Evolutionary conservation across 345 rosid genomes (phyloP).

Genomic region (Bruguiera sexangula): DNA sequence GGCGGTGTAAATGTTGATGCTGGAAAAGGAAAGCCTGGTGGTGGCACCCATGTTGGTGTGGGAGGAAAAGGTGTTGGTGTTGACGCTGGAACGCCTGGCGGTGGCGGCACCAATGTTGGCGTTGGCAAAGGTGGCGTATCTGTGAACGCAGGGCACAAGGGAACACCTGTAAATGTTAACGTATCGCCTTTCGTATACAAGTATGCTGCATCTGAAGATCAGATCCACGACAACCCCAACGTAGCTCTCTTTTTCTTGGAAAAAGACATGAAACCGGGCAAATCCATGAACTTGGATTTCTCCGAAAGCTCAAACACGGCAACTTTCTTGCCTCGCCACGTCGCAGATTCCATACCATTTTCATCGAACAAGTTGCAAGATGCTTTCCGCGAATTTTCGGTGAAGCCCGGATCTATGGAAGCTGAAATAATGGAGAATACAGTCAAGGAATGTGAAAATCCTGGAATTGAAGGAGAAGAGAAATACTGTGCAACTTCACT

Average conservation of each 20-base stretch:
- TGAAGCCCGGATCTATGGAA: constrained; percentile 55
- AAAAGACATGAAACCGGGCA: constrained; percentile 57
- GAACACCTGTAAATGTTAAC: constrained; percentile 58
- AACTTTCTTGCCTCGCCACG: constrained; percentile 62
- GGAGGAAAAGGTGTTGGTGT: constrained; percentile 47
- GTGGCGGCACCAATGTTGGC: constrained; percentile 55
- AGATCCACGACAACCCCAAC: constrained; percentile 55
- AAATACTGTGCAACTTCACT: constrained; percentile 22
- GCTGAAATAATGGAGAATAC: constrained; percentile 53
- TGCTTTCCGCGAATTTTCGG: constrained; percentile 44
- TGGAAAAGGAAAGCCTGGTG: constrained; percentile 47
- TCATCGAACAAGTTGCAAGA: constrained; percentile 56
- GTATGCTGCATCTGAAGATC: constrained; percentile 60
- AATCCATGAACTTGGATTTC: constrained; percentile 57
- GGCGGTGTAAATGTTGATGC: constrained; percentile 47
- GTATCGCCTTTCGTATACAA: constrained; percentile 34
- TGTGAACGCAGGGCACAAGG: constrained; percentile 54
- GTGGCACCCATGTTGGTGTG: constrained; percentile 46
- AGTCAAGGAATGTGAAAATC: constrained; percentile 11
- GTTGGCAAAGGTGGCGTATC: constrained; percentile 80
- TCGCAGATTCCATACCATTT: constrained; percentile 61
- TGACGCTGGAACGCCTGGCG: constrained; percentile 43
- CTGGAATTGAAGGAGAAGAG: constrained; percentile 20
- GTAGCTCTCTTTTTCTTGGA: constrained; percentile 81
- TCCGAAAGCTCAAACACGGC: constrained; percentile 36